Conservation (phyloP, 306 rosid genomes). For the Prunus padus region DNA sequence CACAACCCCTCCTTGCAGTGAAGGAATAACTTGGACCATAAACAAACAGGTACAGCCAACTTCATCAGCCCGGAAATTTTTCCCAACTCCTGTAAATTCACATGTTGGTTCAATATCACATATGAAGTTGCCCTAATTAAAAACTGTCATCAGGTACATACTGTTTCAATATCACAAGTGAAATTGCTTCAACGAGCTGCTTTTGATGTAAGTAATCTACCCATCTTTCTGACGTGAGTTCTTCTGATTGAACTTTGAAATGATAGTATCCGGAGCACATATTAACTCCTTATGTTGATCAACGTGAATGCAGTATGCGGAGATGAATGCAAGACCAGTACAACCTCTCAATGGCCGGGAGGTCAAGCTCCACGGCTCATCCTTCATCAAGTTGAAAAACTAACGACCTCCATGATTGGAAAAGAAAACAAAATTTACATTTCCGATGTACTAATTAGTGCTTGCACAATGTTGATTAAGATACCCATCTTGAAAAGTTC, state of each 20-base stretch:
- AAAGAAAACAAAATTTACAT: neutral
- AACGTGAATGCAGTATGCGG: slow-evolving; percentile 31
- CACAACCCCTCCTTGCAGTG: slow-evolving; percentile 76
- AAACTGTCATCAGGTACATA: slow-evolving; percentile 32
- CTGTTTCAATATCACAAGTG: slow-evolving; percentile 45
- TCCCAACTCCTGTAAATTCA: neutral
- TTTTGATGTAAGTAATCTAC: slow-evolving; percentile 48
- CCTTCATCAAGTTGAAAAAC: neutral
- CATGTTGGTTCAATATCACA: neutral
- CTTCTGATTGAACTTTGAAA: neutral
- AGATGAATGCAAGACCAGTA: slow-evolving; percentile 35
- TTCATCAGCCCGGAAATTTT: neutral
- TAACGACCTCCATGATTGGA: neutral
- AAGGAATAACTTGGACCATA: slow-evolving; percentile 72
- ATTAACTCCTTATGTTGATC: neutral
- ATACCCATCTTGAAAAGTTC: neutral
- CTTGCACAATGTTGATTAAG: neutral
- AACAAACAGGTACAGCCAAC: slow-evolving; percentile 43
- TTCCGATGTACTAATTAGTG: neutral
- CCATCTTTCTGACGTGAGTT: neutral
- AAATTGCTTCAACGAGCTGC: slow-evolving; percentile 47
- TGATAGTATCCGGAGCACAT: neutral
- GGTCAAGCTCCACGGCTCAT: slow-evolving; percentile 3
- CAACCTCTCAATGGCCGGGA: slow-evolving; percentile 33
- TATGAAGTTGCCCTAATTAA: neutral